Conservation (phyloP, 345 rosid species). For the Corchorus olitorius region DNA sequence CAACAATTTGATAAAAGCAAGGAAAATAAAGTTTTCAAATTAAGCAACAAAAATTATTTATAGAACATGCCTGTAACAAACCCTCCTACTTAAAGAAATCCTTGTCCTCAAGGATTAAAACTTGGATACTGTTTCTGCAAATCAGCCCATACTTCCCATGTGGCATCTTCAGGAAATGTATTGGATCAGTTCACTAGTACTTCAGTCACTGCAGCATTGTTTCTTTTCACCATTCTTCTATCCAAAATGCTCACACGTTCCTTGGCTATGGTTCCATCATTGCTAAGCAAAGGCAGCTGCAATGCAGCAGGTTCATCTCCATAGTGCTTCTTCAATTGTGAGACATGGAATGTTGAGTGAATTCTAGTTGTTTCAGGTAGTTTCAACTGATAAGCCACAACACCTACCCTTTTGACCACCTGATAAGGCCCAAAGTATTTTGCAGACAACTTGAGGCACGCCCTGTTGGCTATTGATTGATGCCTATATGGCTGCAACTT, state of each 20-base stretch:
- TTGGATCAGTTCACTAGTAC: background rate
- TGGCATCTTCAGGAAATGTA: background rate
- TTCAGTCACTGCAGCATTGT: background rate
- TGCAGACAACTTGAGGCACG: background rate
- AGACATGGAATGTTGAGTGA: background rate
- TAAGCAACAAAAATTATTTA: no score
- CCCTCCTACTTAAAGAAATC: background rate
- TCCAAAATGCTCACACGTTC: background rate
- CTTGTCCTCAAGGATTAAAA: background rate
- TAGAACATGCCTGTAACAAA: no score
- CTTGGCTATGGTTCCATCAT: background rate
- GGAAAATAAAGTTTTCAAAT: no score
- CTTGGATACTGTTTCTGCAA: background rate
- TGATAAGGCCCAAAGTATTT: background rate
- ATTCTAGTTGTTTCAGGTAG: background rate
- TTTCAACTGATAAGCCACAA: background rate
- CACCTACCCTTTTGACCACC: background rate
- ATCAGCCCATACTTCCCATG: background rate
- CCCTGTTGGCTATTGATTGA: background rate
- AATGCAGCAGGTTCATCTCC: background rate
- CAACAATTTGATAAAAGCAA: no score
- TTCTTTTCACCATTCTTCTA: background rate
- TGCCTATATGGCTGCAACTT: background rate
- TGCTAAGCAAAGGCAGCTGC: background rate
- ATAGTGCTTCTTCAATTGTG: background rate